Conservation (phyloP, 1,284 basidiomycete species). For the Puccinia triticina region DNA sequence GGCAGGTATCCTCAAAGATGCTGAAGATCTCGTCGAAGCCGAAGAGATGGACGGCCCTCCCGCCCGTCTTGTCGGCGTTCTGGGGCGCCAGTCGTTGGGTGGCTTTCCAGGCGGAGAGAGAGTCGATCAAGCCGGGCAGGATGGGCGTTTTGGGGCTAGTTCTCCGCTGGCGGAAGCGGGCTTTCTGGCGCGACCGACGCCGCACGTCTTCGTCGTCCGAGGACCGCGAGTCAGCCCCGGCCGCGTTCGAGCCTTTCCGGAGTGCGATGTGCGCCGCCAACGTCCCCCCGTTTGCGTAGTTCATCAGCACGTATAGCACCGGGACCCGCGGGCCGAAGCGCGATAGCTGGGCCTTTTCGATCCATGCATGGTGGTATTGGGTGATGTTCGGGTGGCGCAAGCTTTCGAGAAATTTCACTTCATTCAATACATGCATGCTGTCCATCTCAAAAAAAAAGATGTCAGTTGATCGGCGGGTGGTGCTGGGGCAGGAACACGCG, state of each 20-base stretch:
- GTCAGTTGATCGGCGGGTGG: too few species aligned
- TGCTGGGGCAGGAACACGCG: too few species aligned
- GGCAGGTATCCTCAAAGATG: conserved; percentile 56
- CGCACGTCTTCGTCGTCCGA: neutral
- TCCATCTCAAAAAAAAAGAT: conserved; percentile 50
- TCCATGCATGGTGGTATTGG: conserved; percentile 93
- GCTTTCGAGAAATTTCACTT: conserved; percentile 80
- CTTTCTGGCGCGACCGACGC: conserved; percentile 7
- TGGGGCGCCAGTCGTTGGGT: neutral
- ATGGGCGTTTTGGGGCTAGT: neutral
- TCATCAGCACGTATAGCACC: conserved; percentile 59
- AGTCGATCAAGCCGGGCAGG: neutral
- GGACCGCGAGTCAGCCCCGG: neutral
- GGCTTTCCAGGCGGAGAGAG: neutral
- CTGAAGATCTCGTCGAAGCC: conserved; percentile 57
- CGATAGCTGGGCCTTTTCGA: conserved; percentile 65
- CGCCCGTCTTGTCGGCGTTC: conserved; percentile 39
- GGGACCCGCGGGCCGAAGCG: conserved; percentile 57
- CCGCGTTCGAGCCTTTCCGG: conserved; percentile 27
- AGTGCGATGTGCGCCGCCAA: conserved; percentile 56
- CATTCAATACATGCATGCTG: conserved; percentile 54
- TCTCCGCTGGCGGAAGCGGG: conserved; percentile 22
- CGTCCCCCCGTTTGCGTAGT: conserved; percentile 59
- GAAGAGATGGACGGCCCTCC: conserved; percentile 55
- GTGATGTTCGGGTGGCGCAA: conserved; percentile 88